Evolutionary conservation across 2,329 filamentous ascomycete genomes (phyloP).

Genomic region (Sordariomycetes sp.): DNA sequence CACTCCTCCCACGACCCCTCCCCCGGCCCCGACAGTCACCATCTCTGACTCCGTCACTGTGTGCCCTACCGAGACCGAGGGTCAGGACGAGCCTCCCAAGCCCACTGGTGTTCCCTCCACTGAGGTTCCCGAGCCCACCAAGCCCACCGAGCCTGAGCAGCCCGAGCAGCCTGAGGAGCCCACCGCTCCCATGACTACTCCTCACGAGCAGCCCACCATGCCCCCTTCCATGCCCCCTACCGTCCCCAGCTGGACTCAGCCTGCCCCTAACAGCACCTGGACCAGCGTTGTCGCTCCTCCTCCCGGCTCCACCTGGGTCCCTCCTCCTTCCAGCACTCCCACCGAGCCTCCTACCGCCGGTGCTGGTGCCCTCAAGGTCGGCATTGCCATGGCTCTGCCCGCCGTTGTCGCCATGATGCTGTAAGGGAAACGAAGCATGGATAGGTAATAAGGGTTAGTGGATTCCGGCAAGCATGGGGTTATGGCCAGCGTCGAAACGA

Average conservation of each 20-base stretch:
- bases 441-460: too few species aligned
- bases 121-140: slow-evolving; percentile 1
- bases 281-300: slow-evolving; percentile 3
- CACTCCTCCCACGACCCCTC: slow-evolving; percentile 12
- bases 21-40: slow-evolving; percentile 12
- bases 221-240: not conserved
- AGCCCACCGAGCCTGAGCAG: not conserved
- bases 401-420: slow-evolving; percentile 4
- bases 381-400: slow-evolving; percentile 5
- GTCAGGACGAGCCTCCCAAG: slow-evolving; percentile 1
- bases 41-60: slow-evolving; percentile 3
- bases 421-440: too few species aligned
- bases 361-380: slow-evolving; percentile 7
- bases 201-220: slow-evolving; percentile 1
- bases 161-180: slow-evolving; percentile 1
- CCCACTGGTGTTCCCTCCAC: not conserved
- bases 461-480: not conserved
- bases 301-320: not conserved
- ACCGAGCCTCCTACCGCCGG: slow-evolving; percentile 3
- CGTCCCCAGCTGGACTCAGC: not conserved
- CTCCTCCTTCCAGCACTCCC: slow-evolving; percentile 2
- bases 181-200: not conserved
- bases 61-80: slow-evolving; percentile 2
- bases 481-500: not conserved
- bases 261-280: slow-evolving; percentile 3